These are phyloP conservation scores for Lanmaoa pseudosensibilis DNA, from an alignment of 768 basidiomycete species.

Conservation along the genomic window DNA sequence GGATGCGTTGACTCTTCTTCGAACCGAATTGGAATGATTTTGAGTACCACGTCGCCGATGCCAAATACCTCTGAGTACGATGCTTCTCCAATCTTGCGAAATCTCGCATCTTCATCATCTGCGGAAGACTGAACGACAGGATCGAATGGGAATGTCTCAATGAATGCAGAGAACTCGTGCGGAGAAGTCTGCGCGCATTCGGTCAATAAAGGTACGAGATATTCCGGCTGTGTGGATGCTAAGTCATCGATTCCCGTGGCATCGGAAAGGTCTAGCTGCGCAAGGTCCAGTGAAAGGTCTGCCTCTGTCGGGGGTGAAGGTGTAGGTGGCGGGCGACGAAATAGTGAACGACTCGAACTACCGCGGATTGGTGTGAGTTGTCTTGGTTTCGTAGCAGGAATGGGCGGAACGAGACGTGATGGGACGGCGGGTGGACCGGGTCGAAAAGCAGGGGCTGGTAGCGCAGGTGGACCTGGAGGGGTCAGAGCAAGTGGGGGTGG, in stretches of 20 bases:
- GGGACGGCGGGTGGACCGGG: background rate
- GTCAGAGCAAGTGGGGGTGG: background rate
- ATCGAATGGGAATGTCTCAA: slow-evolving; percentile 76
- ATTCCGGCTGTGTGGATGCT: slow-evolving; percentile 44
- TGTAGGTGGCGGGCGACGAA: slow-evolving; percentile 47
- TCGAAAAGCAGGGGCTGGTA: background rate
- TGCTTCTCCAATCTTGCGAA: slow-evolving; percentile 93
- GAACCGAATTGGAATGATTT: slow-evolving; percentile 76
- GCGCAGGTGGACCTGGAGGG: slow-evolving; percentile 4
- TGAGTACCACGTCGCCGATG: slow-evolving; percentile 85
- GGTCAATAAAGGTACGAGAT: slow-evolving; percentile 62
- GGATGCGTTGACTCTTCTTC: slow-evolving; percentile 36
- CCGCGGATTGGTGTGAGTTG: slow-evolving; percentile 69
- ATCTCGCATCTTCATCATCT: slow-evolving; percentile 38
- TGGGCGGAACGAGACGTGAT: slow-evolving; percentile 5
- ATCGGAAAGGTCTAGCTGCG: slow-evolving; percentile 46
- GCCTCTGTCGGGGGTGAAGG: slow-evolving; percentile 56
- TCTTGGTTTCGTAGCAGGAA: slow-evolving; percentile 44
- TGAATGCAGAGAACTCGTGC: slow-evolving; percentile 81
- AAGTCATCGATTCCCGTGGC: slow-evolving; percentile 49
- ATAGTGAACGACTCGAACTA: slow-evolving; percentile 34
- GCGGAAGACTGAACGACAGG: slow-evolving; percentile 50
- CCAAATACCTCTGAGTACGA: slow-evolving; percentile 96
- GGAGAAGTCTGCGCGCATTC: slow-evolving; percentile 71
- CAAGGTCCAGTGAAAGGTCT: slow-evolving; percentile 40